These are phyloP conservation scores for Linaria vulgaris DNA, from an alignment of 257 asterid genomes.

Conservation along the genomic window DNA sequence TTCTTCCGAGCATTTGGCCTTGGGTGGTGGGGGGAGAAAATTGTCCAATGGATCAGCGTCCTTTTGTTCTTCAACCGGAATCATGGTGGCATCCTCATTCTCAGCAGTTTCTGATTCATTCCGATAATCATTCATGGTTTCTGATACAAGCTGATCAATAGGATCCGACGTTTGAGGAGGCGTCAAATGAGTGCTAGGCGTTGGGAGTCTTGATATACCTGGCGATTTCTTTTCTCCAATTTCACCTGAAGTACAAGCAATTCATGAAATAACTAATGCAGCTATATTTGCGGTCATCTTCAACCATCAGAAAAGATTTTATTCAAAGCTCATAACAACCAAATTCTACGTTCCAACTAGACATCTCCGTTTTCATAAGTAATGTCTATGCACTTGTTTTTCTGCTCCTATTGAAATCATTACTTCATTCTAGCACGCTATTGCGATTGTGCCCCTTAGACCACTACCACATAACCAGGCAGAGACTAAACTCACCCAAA, in stretches of 20 bases:
- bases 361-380: background rate
- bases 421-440: too few relatives aligned
- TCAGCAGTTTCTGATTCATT: conserved; percentile 46
- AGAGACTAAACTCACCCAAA: background rate
- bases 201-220: conserved; percentile 35
- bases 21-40: conserved; percentile 82
- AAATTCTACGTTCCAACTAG: background rate
- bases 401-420: too few relatives aligned
- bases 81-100: conserved; percentile 50
- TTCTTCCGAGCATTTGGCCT: conserved; percentile 71
- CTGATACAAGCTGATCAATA: conserved; percentile 44
- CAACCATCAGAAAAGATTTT: background rate
- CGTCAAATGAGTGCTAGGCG: conserved; percentile 52
- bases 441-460: background rate
- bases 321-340: background rate
- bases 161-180: conserved; percentile 53
- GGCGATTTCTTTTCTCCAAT: conserved; percentile 48
- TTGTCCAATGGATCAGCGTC: conserved; percentile 54
- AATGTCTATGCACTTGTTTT: too few relatives aligned
- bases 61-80: conserved; percentile 51
- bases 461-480: background rate
- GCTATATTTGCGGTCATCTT: background rate
- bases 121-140: conserved; percentile 31
- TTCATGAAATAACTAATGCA: conserved; percentile 7
- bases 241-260: conserved; percentile 54